Evolutionary conservation across 257 asterid genomes (phyloP).

Genomic region (Solanum arcanum): DNA sequence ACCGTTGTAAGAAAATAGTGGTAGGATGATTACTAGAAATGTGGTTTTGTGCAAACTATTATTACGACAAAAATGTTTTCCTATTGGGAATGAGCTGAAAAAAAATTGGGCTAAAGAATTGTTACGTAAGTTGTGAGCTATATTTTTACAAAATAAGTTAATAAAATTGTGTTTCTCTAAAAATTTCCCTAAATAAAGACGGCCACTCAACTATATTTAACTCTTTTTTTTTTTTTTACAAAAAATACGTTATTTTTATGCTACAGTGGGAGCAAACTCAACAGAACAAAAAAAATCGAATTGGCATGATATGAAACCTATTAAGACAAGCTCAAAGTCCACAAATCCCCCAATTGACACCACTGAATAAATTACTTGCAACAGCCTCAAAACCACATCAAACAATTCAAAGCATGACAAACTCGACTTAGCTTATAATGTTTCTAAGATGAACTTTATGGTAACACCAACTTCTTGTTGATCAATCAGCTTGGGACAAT

Average conservation of each 20-base stretch:
- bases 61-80: neutral
- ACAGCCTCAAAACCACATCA: neutral
- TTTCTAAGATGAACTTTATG: neutral
- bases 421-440: neutral
- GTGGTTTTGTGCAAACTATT: neutral
- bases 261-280: neutral
- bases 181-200: neutral
- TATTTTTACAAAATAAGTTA: neutral
- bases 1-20: neutral
- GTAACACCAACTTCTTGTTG: constrained; percentile 19
- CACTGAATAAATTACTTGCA: neutral
- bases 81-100: too few species aligned
- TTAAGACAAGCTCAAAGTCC: too few species aligned
- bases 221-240: too few species aligned
- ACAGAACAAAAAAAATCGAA: neutral
- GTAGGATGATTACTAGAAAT: neutral
- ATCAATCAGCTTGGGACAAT: constrained; percentile 47
- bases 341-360: neutral
- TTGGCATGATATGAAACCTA: neutral
- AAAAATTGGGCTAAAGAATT: neutral
- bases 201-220: neutral
- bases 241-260: neutral
- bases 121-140: neutral
- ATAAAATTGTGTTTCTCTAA: neutral
- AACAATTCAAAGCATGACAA: neutral